These are phyloP conservation scores for Dactylellina parvicollis DNA, from an alignment of 2,329 filamentous ascomycete genomes.

Conservation along the genomic window DNA sequence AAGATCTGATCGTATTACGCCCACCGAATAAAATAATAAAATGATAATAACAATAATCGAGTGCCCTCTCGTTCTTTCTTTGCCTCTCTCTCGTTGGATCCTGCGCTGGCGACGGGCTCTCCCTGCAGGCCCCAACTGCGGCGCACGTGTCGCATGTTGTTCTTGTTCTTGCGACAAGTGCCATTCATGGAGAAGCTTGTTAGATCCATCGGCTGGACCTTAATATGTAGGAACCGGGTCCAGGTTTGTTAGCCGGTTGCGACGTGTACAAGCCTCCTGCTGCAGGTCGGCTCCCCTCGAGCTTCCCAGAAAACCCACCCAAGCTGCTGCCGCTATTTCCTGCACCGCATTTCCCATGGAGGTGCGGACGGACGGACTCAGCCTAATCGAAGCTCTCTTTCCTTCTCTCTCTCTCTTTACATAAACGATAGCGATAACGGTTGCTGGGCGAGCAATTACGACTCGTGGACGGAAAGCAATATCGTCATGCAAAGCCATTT, in stretches of 20 bases:
- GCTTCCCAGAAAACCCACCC: neutral
- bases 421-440: slow-evolving; percentile 29
- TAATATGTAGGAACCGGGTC: slow-evolving; percentile 48
- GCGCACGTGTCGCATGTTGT: slow-evolving; percentile 48
- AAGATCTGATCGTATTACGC: no score
- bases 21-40: no score
- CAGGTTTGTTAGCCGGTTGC: slow-evolving; percentile 52
- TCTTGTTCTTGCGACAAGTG: slow-evolving; percentile 19
- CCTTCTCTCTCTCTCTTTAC: neutral
- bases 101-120: no score
- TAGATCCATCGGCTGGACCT: slow-evolving; percentile 37
- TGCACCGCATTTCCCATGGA: slow-evolving; percentile 11
- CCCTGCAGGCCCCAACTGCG: neutral
- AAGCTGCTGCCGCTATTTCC: neutral
- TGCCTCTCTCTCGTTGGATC: neutral
- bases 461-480: neutral
- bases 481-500: slow-evolving; percentile 13
- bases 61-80: neutral
- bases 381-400: neutral
- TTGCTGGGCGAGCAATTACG: slow-evolving; percentile 21
- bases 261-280: slow-evolving; percentile 50
- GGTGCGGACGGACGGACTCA: slow-evolving; percentile 4
- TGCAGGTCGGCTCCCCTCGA: neutral
- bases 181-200: neutral
- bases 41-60: no score